Conservation (phyloP, 768 basidiomycete genomes). For the Pleurotus tuoliensis region DNA sequence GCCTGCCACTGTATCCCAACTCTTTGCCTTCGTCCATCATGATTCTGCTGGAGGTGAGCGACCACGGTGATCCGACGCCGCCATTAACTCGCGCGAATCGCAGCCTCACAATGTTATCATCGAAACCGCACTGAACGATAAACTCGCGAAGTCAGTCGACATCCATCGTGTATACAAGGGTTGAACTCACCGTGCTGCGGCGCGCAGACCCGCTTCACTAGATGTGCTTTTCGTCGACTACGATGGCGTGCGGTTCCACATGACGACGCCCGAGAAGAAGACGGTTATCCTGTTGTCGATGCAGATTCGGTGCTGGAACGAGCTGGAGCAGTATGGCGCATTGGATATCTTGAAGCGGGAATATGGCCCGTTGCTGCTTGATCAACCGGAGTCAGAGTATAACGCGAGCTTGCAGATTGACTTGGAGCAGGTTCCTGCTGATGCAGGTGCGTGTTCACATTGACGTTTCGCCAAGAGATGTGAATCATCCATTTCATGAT, state of each 20-base stretch:
- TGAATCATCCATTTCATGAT: constrained; percentile 10
- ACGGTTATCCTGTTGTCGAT: constrained; percentile 84
- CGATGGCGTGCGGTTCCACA: constrained; percentile 92
- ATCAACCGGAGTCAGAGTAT: constrained; percentile 80
- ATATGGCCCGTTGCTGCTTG: constrained; percentile 70
- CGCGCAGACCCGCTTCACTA: constrained; percentile 85
- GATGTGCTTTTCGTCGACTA: constrained; percentile 98
- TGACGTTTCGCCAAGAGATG: neutral
- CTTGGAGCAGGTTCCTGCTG: constrained; percentile 78
- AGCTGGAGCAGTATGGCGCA: constrained; percentile 86
- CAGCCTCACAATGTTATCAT: constrained; percentile 93
- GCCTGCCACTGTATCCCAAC: too few relatives aligned
- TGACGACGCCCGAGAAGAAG: constrained; percentile 86
- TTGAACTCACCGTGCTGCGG: neutral
- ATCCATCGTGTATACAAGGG: constrained; percentile 10
- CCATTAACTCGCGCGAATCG: constrained; percentile 6
- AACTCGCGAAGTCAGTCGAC: constrained; percentile 66
- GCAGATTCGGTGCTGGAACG: constrained; percentile 96
- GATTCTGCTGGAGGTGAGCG: constrained; percentile 81
- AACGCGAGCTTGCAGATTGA: constrained; percentile 86
- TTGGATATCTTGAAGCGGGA: constrained; percentile 73
- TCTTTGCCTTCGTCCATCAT: constrained; percentile 31
- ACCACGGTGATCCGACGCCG: neutral
- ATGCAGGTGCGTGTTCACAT: constrained; percentile 56
- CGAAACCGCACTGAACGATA: constrained; percentile 83